phyloP scores from a whole-genome alignment of 2,329 filamentous ascomycete genomes.

The Teratosphaeria zuluensis region DNA sequence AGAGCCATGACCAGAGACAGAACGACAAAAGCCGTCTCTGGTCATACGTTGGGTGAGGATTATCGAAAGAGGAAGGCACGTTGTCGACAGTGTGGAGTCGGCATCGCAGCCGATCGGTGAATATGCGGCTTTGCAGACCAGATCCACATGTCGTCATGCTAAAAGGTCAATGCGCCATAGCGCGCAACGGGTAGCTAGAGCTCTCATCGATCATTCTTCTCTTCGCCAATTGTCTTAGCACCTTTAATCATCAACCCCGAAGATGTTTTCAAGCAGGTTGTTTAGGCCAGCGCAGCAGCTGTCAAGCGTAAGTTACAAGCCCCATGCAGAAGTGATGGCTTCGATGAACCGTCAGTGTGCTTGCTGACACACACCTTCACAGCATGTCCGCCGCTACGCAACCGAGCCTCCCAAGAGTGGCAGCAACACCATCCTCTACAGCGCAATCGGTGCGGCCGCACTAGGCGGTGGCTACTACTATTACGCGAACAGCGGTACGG shows the following conservation, averaged over 20 bases:
- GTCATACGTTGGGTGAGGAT: no score
- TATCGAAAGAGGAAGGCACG: neutral
- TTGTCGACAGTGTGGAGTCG: neutral
- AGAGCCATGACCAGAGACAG: no score
- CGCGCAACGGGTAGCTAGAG: neutral
- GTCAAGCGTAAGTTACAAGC: constrained; percentile 14
- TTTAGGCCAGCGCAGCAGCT: constrained; percentile 34
- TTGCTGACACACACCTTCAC: constrained; percentile 4
- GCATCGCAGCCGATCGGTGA: neutral
- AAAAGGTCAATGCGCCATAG: neutral
- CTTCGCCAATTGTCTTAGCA: neutral
- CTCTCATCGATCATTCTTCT: neutral
- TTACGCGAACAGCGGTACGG: constrained; percentile 3
- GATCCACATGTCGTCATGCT: neutral
- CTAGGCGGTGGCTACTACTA: constrained; percentile 50
- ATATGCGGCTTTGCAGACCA: neutral
- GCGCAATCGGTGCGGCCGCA: constrained; percentile 49
- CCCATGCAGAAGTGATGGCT: neutral
- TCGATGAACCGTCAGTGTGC: neutral
- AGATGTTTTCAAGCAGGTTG: constrained; percentile 35
- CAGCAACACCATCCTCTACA: constrained; percentile 52
- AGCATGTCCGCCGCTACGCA: constrained; percentile 66
- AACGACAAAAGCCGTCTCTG: no score
- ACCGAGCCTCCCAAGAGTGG: constrained; percentile 46
- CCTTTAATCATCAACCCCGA: constrained; percentile 2